These are phyloP conservation scores for Rhizopogon sp. DNA, from an alignment of 768 basidiomycete genomes.

Conservation along the genomic window DNA sequence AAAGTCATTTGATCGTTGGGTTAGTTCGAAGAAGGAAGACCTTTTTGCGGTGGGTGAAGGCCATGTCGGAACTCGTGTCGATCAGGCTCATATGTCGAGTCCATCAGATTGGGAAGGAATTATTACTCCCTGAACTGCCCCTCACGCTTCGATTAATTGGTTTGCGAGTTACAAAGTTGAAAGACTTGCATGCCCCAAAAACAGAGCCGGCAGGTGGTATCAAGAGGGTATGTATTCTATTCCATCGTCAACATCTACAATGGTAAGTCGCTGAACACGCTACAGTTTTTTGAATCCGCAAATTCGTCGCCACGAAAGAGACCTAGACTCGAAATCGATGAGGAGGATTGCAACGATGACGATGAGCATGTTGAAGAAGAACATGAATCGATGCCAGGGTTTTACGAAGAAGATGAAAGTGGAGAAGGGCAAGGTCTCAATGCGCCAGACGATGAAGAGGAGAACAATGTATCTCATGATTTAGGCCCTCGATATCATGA, in stretches of 20 bases:
- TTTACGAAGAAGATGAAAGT: slow-evolving; percentile 45
- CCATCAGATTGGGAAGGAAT: slow-evolving; percentile 68
- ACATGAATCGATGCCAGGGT: slow-evolving; percentile 45
- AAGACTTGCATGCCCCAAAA: slow-evolving; percentile 56
- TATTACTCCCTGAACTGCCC: slow-evolving; percentile 77
- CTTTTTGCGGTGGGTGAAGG: slow-evolving; percentile 56
- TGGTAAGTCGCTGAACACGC: not conserved
- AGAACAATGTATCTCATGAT: slow-evolving; percentile 4
- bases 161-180: slow-evolving; percentile 81
- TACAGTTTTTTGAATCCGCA: slow-evolving; percentile 55
- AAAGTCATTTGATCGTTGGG: slow-evolving; percentile 71
- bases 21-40: slow-evolving; percentile 71
- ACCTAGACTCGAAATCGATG: slow-evolving; percentile 24
- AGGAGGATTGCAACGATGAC: slow-evolving; percentile 11
- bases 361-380: slow-evolving; percentile 21
- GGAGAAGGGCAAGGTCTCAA: slow-evolving; percentile 2
- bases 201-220: slow-evolving; percentile 50
- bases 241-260: not conserved
- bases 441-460: slow-evolving; percentile 2
- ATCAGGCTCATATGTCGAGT: not conserved
- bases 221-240: slow-evolving; percentile 53
- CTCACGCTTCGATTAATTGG: slow-evolving; percentile 82
- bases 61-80: slow-evolving; percentile 4
- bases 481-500: slow-evolving; percentile 12
- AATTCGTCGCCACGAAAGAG: slow-evolving; percentile 35